These are phyloP conservation scores for Lyophyllum decastes DNA, from an alignment of 768 basidiomycete species.

Conservation along the genomic window DNA sequence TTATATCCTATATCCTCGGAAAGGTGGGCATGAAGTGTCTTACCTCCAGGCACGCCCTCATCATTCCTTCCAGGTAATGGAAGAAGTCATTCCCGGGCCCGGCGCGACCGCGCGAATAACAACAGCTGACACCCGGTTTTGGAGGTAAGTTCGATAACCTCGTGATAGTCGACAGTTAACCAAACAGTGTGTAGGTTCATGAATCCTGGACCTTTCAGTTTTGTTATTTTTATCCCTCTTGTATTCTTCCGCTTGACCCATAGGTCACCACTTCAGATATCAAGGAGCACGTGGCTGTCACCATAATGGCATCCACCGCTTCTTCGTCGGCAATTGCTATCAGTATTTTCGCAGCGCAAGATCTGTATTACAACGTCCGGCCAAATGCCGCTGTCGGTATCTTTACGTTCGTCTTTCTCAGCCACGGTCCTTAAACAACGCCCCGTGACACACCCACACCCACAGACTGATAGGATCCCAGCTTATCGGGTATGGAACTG, in stretches of 20 bases:
- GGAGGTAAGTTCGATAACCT: constrained; percentile 23
- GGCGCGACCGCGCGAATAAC: constrained; percentile 19
- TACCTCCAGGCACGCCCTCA: neutral
- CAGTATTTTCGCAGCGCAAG: constrained; percentile 53
- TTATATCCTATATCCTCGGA: constrained; percentile 46
- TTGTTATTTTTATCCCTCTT: constrained; percentile 23
- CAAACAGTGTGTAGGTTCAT: constrained; percentile 29
- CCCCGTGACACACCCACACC: constrained; percentile 2
- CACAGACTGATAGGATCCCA: constrained; percentile 35
- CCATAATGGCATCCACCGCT: constrained; percentile 57
- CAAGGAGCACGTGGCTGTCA: constrained; percentile 55
- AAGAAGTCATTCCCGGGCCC: constrained; percentile 26
- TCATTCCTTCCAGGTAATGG: constrained; percentile 26
- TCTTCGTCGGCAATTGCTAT: constrained; percentile 51
- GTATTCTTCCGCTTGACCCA: neutral
- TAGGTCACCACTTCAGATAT: constrained; percentile 13
- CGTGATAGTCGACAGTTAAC: neutral
- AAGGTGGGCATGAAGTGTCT: constrained; percentile 23
- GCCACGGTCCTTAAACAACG: neutral
- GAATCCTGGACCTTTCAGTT: constrained; percentile 56
- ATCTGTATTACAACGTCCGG: constrained; percentile 48
- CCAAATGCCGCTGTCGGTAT: constrained; percentile 42
- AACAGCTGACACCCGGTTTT: constrained; percentile 32
- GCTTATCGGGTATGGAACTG: constrained; percentile 39
- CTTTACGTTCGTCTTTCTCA: constrained; percentile 28